phyloP scores from a whole-genome alignment of 331 rosid genomes.

The Cucumis variabilis region DNA sequence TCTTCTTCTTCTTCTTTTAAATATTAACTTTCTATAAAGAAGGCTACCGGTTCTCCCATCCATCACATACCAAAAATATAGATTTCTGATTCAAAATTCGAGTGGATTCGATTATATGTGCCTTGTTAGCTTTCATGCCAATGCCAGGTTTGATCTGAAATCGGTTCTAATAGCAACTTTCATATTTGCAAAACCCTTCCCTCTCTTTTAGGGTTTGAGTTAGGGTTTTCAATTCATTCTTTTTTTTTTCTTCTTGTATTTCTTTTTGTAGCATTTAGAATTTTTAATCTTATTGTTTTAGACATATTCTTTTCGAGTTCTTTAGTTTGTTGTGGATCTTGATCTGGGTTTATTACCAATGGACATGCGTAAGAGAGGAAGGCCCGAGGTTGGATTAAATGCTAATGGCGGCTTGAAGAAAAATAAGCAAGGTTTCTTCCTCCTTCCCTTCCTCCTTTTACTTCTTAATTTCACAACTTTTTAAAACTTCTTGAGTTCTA shows the following conservation, averaged over 20 bases:
- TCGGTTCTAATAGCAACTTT: constrained; percentile 48
- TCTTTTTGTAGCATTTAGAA: background rate
- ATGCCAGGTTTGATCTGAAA: constrained; percentile 84
- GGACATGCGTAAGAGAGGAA: constrained; percentile 89
- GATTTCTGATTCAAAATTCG: background rate
- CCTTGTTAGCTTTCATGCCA: constrained; percentile 26
- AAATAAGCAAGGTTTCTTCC: constrained; percentile 73
- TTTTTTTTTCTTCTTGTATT: background rate
- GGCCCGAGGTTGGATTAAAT: constrained; percentile 58
- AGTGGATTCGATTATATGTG: background rate
- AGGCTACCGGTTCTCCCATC: background rate
- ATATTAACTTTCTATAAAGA: background rate
- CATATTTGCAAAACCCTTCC: constrained; percentile 29
- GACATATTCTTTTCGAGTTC: background rate
- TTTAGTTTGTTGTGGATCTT: constrained; percentile 49
- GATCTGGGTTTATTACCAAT: constrained; percentile 51
- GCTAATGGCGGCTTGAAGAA: constrained; percentile 79
- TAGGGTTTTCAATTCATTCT: constrained; percentile 46
- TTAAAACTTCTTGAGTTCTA: background rate
- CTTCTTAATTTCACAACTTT: constrained; percentile 3
- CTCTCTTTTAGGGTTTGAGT: constrained; percentile 54
- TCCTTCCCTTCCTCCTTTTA: background rate
- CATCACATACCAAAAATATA: background rate
- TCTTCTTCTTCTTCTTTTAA: background rate
- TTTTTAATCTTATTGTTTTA: background rate